Conservation (phyloP, 192 early-diverging fungal genomes). For the Coemansia sp. region DNA sequence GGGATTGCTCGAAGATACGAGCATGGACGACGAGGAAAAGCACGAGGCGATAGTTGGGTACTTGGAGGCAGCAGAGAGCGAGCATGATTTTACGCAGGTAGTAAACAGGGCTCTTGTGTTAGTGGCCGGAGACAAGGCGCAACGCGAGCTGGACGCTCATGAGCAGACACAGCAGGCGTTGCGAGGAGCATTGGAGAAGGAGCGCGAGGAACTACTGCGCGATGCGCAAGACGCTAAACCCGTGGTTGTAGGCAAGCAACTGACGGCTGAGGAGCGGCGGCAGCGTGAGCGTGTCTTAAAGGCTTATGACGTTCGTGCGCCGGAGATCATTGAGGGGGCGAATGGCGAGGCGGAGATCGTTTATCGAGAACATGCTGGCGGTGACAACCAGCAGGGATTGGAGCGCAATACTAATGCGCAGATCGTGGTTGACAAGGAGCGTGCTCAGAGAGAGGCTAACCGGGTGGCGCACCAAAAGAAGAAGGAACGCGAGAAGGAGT, state of each 20-base stretch:
- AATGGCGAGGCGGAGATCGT: constrained; percentile 44
- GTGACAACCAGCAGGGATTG: not conserved
- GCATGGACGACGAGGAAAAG: constrained; percentile 31
- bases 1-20: constrained; percentile 29
- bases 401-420: constrained; percentile 33
- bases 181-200: constrained; percentile 14
- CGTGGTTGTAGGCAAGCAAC: not conserved
- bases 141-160: constrained; percentile 10
- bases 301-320: constrained; percentile 7
- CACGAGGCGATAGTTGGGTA: constrained; percentile 38
- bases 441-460: constrained; percentile 22
- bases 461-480: constrained; percentile 39
- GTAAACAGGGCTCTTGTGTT: constrained; percentile 18
- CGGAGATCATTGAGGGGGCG: constrained; percentile 29
- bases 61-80: constrained; percentile 31
- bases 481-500: constrained; percentile 39
- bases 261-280: constrained; percentile 33
- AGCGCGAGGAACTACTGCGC: constrained; percentile 23
- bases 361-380: not conserved
- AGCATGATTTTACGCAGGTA: constrained; percentile 8
- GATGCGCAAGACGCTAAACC: not conserved
- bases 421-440: constrained; percentile 28
- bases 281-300: constrained; percentile 25
- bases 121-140: not conserved
- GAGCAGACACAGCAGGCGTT: constrained; percentile 6